Conservation (phyloP, 371 early-diverging fungal species). For the Blakeslea trispora region DNA sequence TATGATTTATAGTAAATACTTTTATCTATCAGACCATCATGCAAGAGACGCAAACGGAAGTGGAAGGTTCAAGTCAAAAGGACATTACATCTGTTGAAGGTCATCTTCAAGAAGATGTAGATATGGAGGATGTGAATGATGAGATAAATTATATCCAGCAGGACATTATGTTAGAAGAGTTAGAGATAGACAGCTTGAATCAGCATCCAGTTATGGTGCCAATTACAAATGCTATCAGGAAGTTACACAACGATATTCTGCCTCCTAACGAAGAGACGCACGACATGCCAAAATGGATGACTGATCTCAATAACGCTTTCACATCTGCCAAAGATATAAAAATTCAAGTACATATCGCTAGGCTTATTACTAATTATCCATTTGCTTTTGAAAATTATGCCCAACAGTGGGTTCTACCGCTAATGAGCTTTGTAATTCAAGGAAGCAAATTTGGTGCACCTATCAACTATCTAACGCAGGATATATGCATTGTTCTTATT, state of each 20-base stretch:
- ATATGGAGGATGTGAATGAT: conserved; percentile 8
- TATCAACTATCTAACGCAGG: conserved; percentile 72
- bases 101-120: conserved; percentile 1
- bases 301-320: conserved; percentile 43
- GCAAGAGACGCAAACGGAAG: conserved; percentile 10
- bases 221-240: conserved; percentile 51
- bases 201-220: conserved; percentile 62
- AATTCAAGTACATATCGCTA: conserved; percentile 60
- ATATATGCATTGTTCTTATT: conserved; percentile 57
- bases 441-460: conserved; percentile 61
- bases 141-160: too few relatives aligned
- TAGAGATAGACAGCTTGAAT: conserved; percentile 60
- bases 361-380: conserved; percentile 61
- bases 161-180: not conserved
- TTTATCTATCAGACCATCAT: conserved; percentile 9
- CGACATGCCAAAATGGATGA: conserved; percentile 71
- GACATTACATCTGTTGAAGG: not conserved
- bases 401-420: conserved; percentile 56
- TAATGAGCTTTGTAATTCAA: conserved; percentile 56
- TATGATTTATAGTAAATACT: not conserved
- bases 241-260: conserved; percentile 45
- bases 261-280: conserved; percentile 26
- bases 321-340: conserved; percentile 39
- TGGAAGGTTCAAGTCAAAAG: not conserved
- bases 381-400: conserved; percentile 64